These are phyloP conservation scores for Huntiella bhutanensis DNA, from an alignment of 2,329 filamentous ascomycete species.

Conservation along the genomic window DNA sequence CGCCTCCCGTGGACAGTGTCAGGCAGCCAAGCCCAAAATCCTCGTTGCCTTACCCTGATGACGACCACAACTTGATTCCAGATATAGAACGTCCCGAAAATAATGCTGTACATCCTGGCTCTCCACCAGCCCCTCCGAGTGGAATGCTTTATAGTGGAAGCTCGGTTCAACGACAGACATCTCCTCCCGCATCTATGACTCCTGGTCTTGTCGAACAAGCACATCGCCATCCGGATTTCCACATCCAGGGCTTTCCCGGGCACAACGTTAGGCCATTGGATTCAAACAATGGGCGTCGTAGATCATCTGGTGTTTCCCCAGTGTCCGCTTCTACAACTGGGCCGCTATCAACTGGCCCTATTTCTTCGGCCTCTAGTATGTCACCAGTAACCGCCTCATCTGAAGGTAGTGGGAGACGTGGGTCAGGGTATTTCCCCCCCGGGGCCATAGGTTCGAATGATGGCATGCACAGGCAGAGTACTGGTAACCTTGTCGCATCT, in stretches of 20 bases:
- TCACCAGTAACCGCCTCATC: not conserved
- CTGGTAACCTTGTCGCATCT: no score
- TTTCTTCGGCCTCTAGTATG: not conserved
- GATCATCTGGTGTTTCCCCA: slow-evolving; percentile 1
- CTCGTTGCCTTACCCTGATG: slow-evolving; percentile 8
- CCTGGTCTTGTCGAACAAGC: not conserved
- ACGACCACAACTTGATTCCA: slow-evolving; percentile 1
- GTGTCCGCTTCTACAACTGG: not conserved
- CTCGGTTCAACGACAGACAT: not conserved
- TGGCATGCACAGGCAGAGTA: no score
- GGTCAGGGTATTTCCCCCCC: no score
- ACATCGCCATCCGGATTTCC: not conserved
- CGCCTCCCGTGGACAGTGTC: not conserved
- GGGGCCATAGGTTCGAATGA: no score
- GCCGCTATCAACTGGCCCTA: not conserved
- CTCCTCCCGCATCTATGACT: not conserved
- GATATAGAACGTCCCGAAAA: not conserved
- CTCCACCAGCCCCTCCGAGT: not conserved
- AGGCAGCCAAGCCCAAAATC: not conserved
- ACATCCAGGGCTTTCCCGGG: not conserved
- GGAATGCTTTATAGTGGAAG: no score
- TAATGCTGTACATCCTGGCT: not conserved
- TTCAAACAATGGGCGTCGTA: not conserved
- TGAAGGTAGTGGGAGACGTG: no score
- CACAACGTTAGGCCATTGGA: not conserved